phyloP scores from a whole-genome alignment of 2,329 filamentous ascomycete genomes.

The Pseudogymnoascus verrucosus region DNA sequence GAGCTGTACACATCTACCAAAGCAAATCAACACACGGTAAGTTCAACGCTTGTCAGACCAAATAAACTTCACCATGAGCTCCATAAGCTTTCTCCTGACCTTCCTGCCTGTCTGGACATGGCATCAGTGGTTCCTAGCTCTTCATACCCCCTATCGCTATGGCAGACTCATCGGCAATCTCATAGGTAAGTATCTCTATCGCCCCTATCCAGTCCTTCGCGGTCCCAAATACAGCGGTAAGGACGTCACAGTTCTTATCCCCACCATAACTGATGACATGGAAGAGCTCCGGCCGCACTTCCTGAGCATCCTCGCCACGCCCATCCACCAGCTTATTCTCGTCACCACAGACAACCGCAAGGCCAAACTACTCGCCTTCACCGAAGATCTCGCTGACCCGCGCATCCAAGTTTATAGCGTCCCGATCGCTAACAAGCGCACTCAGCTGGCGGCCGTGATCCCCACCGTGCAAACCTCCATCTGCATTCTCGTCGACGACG shows the following conservation, averaged over 20 bases:
- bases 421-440: slow-evolving; percentile 85
- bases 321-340: slow-evolving; percentile 67
- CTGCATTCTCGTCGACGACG: slow-evolving; percentile 90
- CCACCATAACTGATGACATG: slow-evolving; percentile 81
- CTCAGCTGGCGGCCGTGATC: slow-evolving; percentile 86
- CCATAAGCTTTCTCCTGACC: not conserved
- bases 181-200: slow-evolving; percentile 78
- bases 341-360: slow-evolving; percentile 81
- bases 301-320: slow-evolving; percentile 63
- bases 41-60: not conserved
- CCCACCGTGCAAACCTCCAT: slow-evolving; percentile 76
- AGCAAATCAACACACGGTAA: not conserved
- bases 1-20: not conserved
- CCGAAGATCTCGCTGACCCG: slow-evolving; percentile 48
- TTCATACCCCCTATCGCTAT: slow-evolving; percentile 72
- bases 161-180: slow-evolving; percentile 77
- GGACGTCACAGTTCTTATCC: slow-evolving; percentile 91
- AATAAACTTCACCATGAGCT: not conserved
- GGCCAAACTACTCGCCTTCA: slow-evolving; percentile 58
- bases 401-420: slow-evolving; percentile 69
- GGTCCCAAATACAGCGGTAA: slow-evolving; percentile 64
- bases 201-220: slow-evolving; percentile 71
- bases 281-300: slow-evolving; percentile 77
- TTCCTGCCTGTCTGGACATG: not conserved
- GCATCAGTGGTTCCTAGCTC: not conserved